Percentiles rank a stretch among this genome's conserved stretches.
Conservation (phyloP, 169 alveolate species). For the Babesia bovis region DNA sequence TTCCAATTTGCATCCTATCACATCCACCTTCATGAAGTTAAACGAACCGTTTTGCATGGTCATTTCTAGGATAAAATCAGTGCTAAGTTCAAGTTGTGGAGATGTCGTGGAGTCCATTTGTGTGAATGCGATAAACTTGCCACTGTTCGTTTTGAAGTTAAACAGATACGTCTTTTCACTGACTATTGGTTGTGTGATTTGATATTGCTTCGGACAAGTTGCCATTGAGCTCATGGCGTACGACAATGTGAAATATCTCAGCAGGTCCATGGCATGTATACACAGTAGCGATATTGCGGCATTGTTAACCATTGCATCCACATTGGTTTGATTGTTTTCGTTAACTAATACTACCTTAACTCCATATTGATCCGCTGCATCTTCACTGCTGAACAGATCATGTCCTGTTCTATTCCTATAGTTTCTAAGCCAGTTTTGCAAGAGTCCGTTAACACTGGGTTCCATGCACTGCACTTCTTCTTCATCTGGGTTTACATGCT, state of each 20-base stretch:
- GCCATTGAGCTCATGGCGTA: constrained; percentile 56
- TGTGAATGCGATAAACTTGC: constrained; percentile 69
- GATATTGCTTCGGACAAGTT: constrained; percentile 35
- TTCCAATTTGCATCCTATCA: constrained; percentile 53
- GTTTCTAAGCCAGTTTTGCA: constrained; percentile 46
- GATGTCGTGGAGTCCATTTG: constrained; percentile 56
- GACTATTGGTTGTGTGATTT: background rate
- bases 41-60: constrained; percentile 37
- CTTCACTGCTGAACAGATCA: constrained; percentile 40
- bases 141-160: constrained; percentile 42
- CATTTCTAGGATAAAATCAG: constrained; percentile 66
- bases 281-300: constrained; percentile 64
- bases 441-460: constrained; percentile 38
- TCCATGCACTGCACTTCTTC: constrained; percentile 8
- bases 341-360: constrained; percentile 52
- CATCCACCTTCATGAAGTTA: constrained; percentile 48
- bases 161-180: constrained; percentile 42
- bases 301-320: constrained; percentile 61
- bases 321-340: constrained; percentile 39
- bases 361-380: constrained; percentile 38
- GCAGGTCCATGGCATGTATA: constrained; percentile 63
- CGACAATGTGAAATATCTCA: constrained; percentile 51
- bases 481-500: constrained; percentile 17
- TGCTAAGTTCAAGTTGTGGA: constrained; percentile 68
- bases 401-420: constrained; percentile 59